Base-by-base conservation (phyloP, 2,329 filamentous ascomycete species). In the Trichoderma sp. region DNA sequence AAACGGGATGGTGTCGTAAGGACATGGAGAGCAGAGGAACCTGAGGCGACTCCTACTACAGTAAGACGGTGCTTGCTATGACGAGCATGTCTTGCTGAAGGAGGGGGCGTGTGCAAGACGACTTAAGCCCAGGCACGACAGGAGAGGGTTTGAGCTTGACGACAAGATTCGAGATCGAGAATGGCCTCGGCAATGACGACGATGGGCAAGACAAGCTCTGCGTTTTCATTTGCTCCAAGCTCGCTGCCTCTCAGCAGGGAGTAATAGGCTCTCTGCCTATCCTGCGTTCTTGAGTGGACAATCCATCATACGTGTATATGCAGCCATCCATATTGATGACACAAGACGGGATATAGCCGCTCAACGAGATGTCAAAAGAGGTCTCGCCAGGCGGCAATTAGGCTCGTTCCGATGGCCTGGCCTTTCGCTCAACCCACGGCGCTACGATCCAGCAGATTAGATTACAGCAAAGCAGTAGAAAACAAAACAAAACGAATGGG, bases 161-260 rank as follows among this genome's bases (percentile, higher is more conserved):
- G 56, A 73, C n/a, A 50, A 62, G 45, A 62, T 11, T 27, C 9
- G 38, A 68, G 64, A 75, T 63, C 27, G 60, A 71, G 60, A 64
- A 2, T 85, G 35, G 84, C 85, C 76, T 80, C 81, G 21, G 86
- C 4, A 84, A 85, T 64, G 75, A 64, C 33, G 33, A 72, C 16
- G 31, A 38, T n/a, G 31, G 35, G 45, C 65, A 60, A 50, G 41
- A 24, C 60, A 33, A 18, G n/a, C 53, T 50, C 27, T 29, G 29
- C 27, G 12, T 8, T 35, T 24, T 63, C 27, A 72, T 72, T 72
- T 59, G 68, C n/a, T 24, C 27, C 11, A 38, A 18, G n/a, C 12
- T 33, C 3, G 12, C 14, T 7, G 35, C 27, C 9, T 21, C 50
- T 60, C 18, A 65, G 38, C 33, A 41, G 16, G 62, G 62, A 74